Evolutionary conservation across 345 rosid genomes (phyloP), one percentile per base, ranked within the genome.

Genomic region (Fremontodendron californicum): DNA sequence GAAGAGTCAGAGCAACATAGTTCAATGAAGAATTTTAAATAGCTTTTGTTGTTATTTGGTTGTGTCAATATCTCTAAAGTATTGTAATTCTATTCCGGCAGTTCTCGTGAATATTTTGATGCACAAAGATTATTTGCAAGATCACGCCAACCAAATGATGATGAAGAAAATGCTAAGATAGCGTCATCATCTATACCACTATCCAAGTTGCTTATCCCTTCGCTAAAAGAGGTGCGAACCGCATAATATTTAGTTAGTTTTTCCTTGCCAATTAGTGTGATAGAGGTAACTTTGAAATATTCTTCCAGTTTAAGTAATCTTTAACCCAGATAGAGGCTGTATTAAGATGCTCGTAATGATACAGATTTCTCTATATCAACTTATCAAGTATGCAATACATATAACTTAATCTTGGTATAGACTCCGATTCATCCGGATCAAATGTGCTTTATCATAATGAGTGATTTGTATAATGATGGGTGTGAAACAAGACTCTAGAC

Each of bases 161-260:
- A 90, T 73, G 98, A 90, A 82, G 99, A 90, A 81, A 89, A 75
- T 82, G 89, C 91, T 71, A 87, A 86, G 81, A 79, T 87, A 80
- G 86, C 81, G 74, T 87, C 87, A 19, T 82, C 88, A 61, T 89
- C 96, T 74, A 87, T 83, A 16, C 85, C 98, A 27, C 79, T 96
- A 77, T 92, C 98, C 65, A 79, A 85, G 73, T 86, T 96, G 83
- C 86, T 96, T 54, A 84, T 96, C 48, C 99, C 98, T 78, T 90
- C 97, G 39, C 72, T 93, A 63, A 93, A 93, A 87, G 97, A 96
- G 98, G 99, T 95, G 78, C 66, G 86, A 51, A 77, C 51, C 52
- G 43, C 49, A n/a, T 75, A n/a, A 48, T 77, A 6, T 61, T 21
- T 74, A 65, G 35, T 48, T 70, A 21, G 49, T 21, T 46, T 78